phyloP scores from a whole-genome alignment of 345 rosid species.

The Eucalyptus sp. region DNA sequence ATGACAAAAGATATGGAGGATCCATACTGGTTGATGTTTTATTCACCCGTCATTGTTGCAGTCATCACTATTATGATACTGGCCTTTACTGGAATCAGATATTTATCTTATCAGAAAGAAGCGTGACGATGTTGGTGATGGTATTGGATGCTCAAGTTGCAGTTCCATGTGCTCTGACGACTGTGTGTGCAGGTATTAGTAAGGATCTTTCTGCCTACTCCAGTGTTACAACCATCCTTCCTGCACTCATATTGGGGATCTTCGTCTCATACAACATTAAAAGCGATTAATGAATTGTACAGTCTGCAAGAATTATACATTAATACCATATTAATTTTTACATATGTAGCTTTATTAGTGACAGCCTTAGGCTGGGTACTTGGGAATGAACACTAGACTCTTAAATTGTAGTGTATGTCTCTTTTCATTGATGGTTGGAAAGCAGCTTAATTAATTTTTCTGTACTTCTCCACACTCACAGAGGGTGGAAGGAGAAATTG shows the following conservation, averaged over 20 bases:
- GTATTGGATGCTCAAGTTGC: conserved; percentile 80
- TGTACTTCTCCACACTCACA: background rate
- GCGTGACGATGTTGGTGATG: conserved; percentile 55
- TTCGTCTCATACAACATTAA: background rate
- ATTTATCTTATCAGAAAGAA: conserved; percentile 77
- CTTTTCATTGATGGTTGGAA: background rate
- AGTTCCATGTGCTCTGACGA: conserved; percentile 54
- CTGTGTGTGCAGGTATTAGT: conserved; percentile 82
- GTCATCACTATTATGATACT: background rate
- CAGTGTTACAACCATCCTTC: background rate
- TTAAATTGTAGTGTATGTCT: background rate
- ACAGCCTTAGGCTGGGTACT: background rate
- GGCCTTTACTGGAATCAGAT: conserved; percentile 48
- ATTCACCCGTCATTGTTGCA: background rate
- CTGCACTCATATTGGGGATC: background rate
- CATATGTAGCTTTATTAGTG: background rate
- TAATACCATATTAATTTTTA: background rate
- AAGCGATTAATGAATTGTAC: background rate
- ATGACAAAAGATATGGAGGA: background rate
- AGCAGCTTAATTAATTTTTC: background rate
- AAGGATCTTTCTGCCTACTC: background rate
- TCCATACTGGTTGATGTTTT: background rate
- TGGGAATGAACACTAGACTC: background rate
- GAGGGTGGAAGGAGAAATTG: background rate
- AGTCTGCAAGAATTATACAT: background rate